phyloP scores from a whole-genome alignment of 202 grass and related monocot species.

The Setaria viridis region DNA sequence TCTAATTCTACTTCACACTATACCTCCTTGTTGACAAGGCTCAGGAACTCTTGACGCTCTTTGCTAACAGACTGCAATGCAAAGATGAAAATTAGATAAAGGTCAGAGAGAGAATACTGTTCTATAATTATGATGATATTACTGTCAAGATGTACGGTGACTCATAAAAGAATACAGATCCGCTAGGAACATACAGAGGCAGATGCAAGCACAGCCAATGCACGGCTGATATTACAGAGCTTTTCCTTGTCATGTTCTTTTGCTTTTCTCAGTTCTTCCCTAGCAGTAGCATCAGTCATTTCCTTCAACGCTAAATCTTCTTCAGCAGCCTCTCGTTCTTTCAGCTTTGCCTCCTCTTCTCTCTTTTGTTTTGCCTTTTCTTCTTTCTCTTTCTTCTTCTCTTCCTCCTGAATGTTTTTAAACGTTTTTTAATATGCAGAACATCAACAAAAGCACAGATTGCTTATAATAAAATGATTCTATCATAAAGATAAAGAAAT shows the following conservation, averaged over 20 bases:
- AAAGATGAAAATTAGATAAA: constrained; percentile 36
- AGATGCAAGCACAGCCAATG: constrained; percentile 88
- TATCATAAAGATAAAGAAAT: neutral
- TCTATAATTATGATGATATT: constrained; percentile 17
- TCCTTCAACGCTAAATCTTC: constrained; percentile 97
- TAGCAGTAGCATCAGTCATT: constrained; percentile 85
- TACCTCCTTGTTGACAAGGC: constrained; percentile 99
- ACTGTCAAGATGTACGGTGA: constrained; percentile 31
- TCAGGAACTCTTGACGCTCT: constrained; percentile 92
- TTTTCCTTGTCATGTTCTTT: constrained; percentile 77
- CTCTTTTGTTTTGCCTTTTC: constrained; percentile 63
- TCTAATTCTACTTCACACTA: constrained; percentile 29
- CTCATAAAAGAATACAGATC: constrained; percentile 43
- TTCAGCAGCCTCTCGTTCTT: constrained; percentile 58
- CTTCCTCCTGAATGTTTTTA: constrained; percentile 78
- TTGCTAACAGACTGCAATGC: constrained; percentile 92
- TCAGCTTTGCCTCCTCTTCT: constrained; percentile 70
- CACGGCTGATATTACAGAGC: constrained; percentile 89
- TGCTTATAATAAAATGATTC: constrained; percentile 33
- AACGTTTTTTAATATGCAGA: neutral
- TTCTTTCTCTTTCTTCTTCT: constrained; percentile 78
- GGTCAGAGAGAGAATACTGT: neutral
- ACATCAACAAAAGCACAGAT: constrained; percentile 25
- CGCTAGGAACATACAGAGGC: constrained; percentile 74
- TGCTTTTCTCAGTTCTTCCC: constrained; percentile 72